Base-by-base conservation (phyloP, 192 early-diverging fungal species). In the Spizellomyces punctatus region DNA sequence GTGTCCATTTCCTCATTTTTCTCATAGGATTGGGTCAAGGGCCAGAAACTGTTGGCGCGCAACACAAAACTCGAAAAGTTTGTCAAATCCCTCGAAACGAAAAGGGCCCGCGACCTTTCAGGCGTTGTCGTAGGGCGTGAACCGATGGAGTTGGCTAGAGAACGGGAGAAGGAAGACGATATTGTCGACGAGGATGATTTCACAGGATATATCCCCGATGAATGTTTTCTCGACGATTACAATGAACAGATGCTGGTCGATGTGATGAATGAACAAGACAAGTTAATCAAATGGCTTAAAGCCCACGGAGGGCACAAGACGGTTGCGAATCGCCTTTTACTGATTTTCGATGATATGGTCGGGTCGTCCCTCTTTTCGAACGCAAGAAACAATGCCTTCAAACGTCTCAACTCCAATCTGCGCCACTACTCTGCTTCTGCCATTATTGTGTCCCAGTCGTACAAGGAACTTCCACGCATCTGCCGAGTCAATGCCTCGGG, bases 331-430 rank as follows among this genome's bases (percentile, higher is more conserved):
- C 54, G 54, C 7, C 22, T n/a, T n/a, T 56, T 56, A 22, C n/a
- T 56, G n/a, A 56, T 56, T 56, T 56, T 56, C 7, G 54, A 56
- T 7, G 7, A 56, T 22, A n/a, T 56, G 22, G 54, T 56, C n/a
- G 54, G 54, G 54, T 19, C n/a, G n/a, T 56, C 54, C n/a, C 22
- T 56, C n/a, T 56, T 56, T 22, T 19, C n/a, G n/a, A 56, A 56
- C 22, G n/a, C n/a, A 56, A n/a, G 54, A 19, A 22, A 56, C 54
- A 56, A 56, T 22, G 54, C 54, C n/a, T 56, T 56, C 54, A 56
- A 56, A 56, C n/a, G 22, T 19, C 54, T 56, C n/a, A 56, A 56
- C 22, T 19, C 54, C 4, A 56, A n/a, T 56, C 54, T 19, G n/a
- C 54, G 54, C n/a, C 54, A 56, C 22, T 22, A 56, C 54, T 56